Conservation (phyloP, 495 filamentous ascomycete species). For the Symbiotaphrina buchneri region DNA sequence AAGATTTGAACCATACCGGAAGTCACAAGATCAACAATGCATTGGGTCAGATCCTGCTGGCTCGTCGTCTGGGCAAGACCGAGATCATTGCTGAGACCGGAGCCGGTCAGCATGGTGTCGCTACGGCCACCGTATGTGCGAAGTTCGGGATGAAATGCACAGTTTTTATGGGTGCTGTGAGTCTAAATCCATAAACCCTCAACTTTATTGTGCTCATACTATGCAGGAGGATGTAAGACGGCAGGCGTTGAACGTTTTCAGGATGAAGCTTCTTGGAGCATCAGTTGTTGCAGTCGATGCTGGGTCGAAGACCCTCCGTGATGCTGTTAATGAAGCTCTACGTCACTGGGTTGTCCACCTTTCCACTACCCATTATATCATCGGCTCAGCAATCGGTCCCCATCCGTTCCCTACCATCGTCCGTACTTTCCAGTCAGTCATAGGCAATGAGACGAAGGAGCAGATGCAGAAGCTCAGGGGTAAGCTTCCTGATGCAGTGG, state of each 20-base stretch:
- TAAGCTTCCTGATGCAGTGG: constrained; percentile 84
- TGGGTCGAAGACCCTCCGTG: constrained; percentile 67
- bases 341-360: constrained; percentile 74
- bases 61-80: constrained; percentile 63
- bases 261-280: constrained; percentile 87
- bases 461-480: constrained; percentile 64
- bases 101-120: constrained; percentile 92
- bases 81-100: constrained; percentile 92
- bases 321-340: constrained; percentile 87
- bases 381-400: constrained; percentile 83
- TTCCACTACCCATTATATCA: constrained; percentile 86
- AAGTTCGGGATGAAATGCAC: constrained; percentile 94
- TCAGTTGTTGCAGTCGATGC: constrained; percentile 72
- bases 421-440: constrained; percentile 83
- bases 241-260: constrained; percentile 88
- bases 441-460: constrained; percentile 76
- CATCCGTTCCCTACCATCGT: constrained; percentile 95
- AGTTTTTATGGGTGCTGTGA: constrained; percentile 74
- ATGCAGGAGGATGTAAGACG: constrained; percentile 62
- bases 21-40: constrained; percentile 98
- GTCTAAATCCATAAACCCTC: constrained; percentile 3
- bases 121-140: constrained; percentile 85
- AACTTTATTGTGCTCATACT: neutral
- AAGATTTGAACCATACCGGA: constrained; percentile 64
- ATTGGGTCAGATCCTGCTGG: constrained; percentile 70